A percentile compares a stretch with the other conserved stretches of the same genome.
Conservation (phyloP, 225 moss, liverwort and hornwort genomes). For the Sphagnum tenellum region DNA sequence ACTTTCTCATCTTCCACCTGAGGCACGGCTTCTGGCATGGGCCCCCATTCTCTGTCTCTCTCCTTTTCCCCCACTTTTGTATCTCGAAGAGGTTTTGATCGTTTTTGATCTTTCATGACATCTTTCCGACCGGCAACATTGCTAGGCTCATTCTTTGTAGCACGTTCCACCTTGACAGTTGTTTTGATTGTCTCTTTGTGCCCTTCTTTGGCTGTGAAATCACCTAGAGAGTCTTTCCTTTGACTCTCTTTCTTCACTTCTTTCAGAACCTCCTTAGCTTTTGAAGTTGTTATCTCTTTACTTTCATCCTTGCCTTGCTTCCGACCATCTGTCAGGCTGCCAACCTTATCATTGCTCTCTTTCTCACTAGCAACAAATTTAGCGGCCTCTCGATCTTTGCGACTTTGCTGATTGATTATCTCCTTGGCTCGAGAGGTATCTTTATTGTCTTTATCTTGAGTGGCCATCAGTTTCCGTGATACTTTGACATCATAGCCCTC, state of each 20-base stretch:
- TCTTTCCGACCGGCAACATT: constrained; percentile 27
- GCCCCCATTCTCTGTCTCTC: constrained; percentile 22
- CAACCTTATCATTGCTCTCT: constrained; percentile 26
- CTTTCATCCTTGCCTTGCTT: constrained; percentile 52
- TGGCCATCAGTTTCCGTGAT: constrained; percentile 24
- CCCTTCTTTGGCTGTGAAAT: constrained; percentile 31
- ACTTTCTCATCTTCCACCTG: constrained; percentile 24
- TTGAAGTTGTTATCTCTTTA: constrained; percentile 26
- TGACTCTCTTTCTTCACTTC: constrained; percentile 44
- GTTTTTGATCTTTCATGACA: constrained; percentile 26
- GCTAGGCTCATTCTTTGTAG: constrained; percentile 19
- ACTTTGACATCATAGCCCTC: constrained; percentile 25
- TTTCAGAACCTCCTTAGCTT: constrained; percentile 41
- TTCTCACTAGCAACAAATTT: constrained; percentile 21
- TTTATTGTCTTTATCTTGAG: constrained; percentile 32
- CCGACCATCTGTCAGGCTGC: constrained; percentile 20
- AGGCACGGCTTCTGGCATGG: constrained; percentile 8
- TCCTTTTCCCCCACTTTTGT: constrained; percentile 11
- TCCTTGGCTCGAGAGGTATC: constrained; percentile 31
- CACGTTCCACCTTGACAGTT: constrained; percentile 17
- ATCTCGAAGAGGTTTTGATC: constrained; percentile 20
- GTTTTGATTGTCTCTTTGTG: constrained; percentile 36
- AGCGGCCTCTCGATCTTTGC: constrained; percentile 29
- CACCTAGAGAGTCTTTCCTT: constrained; percentile 41
- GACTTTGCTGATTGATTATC: constrained; percentile 15